phyloP scores from a whole-genome alignment of 1,284 basidiomycete species.

The Inonotus hispidus region DNA sequence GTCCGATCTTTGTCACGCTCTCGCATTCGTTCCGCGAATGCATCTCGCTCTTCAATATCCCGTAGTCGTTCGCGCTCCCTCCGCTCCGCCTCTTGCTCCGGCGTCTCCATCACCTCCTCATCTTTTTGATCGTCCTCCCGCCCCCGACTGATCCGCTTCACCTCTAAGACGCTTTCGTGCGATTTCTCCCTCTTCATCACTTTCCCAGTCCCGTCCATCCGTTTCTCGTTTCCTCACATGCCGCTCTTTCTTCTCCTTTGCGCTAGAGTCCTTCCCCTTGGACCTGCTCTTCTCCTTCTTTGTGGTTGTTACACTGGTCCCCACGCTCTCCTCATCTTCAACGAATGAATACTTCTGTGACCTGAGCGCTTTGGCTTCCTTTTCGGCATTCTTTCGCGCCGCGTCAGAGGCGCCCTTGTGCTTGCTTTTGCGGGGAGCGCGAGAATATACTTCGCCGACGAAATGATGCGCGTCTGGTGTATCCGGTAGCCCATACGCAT shows the following conservation, averaged over 20 bases:
- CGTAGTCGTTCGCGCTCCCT: constrained; percentile 72
- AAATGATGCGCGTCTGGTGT: constrained; percentile 77
- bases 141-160: constrained; percentile 31
- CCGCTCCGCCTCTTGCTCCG: constrained; percentile 67
- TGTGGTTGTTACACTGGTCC: constrained; percentile 32
- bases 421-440: constrained; percentile 70
- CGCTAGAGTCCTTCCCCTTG: constrained; percentile 43
- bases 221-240: constrained; percentile 77
- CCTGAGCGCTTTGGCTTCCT: constrained; percentile 64
- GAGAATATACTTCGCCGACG: constrained; percentile 69
- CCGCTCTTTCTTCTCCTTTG: constrained; percentile 49
- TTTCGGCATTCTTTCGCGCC: constrained; percentile 58
- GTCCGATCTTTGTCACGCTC: constrained; percentile 81
- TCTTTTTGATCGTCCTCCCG: constrained; percentile 33
- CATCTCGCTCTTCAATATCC: constrained; percentile 86
- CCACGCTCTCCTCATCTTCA: constrained; percentile 70
- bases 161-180: constrained; percentile 58
- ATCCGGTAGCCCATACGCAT: constrained; percentile 75
- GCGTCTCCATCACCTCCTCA: constrained; percentile 42
- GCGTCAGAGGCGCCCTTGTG: constrained; percentile 52
- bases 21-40: constrained; percentile 85
- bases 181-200: constrained; percentile 76
- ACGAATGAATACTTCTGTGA: constrained; percentile 76
- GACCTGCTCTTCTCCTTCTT: constrained; percentile 34
- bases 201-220: constrained; percentile 78